Evolutionary conservation across 164 flowering plant genomes (phyloP), one percentile per base, ranked within the genome.

Genomic region (Vitis amurensis): DNA sequence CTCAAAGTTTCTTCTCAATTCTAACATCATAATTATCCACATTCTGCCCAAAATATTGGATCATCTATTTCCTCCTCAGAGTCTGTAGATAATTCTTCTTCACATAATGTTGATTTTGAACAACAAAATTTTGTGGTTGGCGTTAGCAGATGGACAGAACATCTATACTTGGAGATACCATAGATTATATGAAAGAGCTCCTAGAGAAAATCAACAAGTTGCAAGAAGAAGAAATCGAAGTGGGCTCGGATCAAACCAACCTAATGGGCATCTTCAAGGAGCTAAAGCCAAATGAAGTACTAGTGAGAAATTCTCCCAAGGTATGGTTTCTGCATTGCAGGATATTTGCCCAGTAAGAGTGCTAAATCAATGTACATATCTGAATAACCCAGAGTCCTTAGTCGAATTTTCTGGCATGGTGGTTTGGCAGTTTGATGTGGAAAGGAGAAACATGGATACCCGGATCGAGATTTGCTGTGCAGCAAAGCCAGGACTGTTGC

Each of bases 101-200:
- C n/a, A n/a, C 56, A 13, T 53, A 15, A 9, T 16, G 11, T 55
- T n/a, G 48, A 62, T 44, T 62, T 13, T 31, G 23, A 14, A 37
- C 7, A 47, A 48, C 29, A 55, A 17, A 27, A 48, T 10, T 13
- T 50, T 57, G 30, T 63, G 56, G 55, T 37, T 37, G 44, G 7
- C 50, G 8, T 53, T 16, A 15, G 49, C 83, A 93, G 98, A 93
- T 93, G 98, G 98, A 93, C 75, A 88, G 97, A 74, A 91, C 97
- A 56, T 90, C 98, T 15, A 94, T 94, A 61, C 91, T 94, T 64
- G 97, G 94, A 69, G 98, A 94, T 65, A 88, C 98, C 10, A 91
- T 94, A 59, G 92, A 89, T 65, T 90, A 93, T 81, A 84, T 90
- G 90, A 93, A 89, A 67, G 97, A 90, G 82, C 88, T 93, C 4